Conservation (phyloP, 1,284 basidiomycete genomes). For the Tilletia caries region DNA sequence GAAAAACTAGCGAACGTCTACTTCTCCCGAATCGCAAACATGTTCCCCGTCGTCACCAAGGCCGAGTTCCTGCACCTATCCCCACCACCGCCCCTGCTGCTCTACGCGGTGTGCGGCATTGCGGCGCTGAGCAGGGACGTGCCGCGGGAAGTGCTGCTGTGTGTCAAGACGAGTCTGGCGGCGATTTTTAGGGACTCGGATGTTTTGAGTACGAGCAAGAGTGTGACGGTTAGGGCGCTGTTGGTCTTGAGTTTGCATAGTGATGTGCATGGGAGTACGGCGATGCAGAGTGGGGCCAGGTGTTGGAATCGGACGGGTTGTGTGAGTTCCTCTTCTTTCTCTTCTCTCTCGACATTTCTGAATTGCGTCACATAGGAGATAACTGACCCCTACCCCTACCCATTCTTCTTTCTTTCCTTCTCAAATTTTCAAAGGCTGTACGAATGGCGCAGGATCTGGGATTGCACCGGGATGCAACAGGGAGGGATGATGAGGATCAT, state of each 20-base stretch:
- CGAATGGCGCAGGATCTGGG: slow-evolving; percentile 50
- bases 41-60: slow-evolving; percentile 80
- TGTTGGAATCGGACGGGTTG: slow-evolving; percentile 49
- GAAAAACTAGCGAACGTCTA: slow-evolving; percentile 83
- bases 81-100: slow-evolving; percentile 72
- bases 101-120: slow-evolving; percentile 88
- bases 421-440: slow-evolving; percentile 21
- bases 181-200: slow-evolving; percentile 69
- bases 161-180: slow-evolving; percentile 75
- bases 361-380: too few relatives aligned
- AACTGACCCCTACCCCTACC: too few relatives aligned
- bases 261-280: slow-evolving; percentile 55
- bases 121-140: slow-evolving; percentile 80
- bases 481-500: slow-evolving; percentile 38
- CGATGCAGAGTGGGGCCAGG: slow-evolving; percentile 53
- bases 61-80: slow-evolving; percentile 73
- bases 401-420: not conserved
- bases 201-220: slow-evolving; percentile 77
- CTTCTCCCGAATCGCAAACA: slow-evolving; percentile 77
- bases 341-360: slow-evolving; percentile 41
- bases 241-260: slow-evolving; percentile 75
- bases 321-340: slow-evolving; percentile 48
- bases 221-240: slow-evolving; percentile 83
- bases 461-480: slow-evolving; percentile 43
- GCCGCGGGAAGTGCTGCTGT: slow-evolving; percentile 74